Percentiles rank a stretch among this genome's conserved stretches.
These are phyloP conservation scores for Escallonia herrerae DNA, from an alignment of 129 eudicot genomes.

Conservation along the genomic window DNA sequence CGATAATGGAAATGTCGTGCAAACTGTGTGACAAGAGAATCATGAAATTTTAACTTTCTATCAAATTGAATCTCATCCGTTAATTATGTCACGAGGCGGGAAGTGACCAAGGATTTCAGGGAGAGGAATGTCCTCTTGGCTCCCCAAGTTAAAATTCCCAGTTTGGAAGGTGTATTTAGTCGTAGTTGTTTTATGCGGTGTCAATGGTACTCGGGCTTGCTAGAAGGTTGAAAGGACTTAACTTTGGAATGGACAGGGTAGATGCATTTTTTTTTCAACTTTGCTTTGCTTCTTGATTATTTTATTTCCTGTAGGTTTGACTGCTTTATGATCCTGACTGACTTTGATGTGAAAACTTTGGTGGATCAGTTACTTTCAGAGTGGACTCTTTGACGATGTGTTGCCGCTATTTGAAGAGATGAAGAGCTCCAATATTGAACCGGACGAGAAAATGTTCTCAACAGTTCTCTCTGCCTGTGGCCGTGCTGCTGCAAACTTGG, in stretches of 20 bases:
- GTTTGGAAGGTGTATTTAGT: too few relatives aligned
- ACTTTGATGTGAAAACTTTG: not conserved
- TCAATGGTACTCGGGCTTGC: too few relatives aligned
- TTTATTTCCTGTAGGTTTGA: not conserved
- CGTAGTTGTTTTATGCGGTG: too few relatives aligned
- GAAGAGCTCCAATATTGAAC: slow-evolving; percentile 43
- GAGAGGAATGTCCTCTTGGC: not conserved
- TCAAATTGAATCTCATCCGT: too few relatives aligned
- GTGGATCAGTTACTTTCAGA: slow-evolving; percentile 44
- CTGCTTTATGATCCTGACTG: not conserved
- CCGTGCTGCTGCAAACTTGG: slow-evolving; percentile 45
- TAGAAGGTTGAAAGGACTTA: too few relatives aligned
- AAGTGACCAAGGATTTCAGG: not conserved
- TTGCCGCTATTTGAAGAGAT: slow-evolving; percentile 55
- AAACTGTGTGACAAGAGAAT: too few relatives aligned
- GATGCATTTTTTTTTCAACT: not conserved
- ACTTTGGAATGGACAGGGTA: not conserved
- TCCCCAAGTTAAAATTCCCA: too few relatives aligned
- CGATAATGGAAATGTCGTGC: too few relatives aligned
- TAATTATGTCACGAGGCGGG: too few relatives aligned
- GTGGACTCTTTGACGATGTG: slow-evolving; percentile 40
- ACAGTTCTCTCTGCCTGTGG: slow-evolving; percentile 58
- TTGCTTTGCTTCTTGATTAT: not conserved
- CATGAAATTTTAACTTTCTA: too few relatives aligned
- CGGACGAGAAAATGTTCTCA: slow-evolving; percentile 49